These are phyloP conservation scores for Penicillium nucicola DNA, from an alignment of 495 filamentous ascomycete species.

Conservation along the genomic window DNA sequence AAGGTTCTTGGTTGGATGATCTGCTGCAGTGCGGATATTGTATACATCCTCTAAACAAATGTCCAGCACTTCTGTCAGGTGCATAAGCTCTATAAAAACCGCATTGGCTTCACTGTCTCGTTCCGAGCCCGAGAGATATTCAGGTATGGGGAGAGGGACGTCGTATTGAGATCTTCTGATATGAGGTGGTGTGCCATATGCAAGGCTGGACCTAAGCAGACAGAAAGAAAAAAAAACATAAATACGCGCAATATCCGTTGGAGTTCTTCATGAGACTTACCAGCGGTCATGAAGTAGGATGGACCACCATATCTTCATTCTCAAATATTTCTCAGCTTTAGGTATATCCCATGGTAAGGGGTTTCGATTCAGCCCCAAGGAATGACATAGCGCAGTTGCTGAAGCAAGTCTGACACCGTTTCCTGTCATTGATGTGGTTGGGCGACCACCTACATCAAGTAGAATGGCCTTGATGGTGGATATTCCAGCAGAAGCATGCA, in stretches of 20 bases:
- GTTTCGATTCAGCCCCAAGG: slow-evolving; percentile 9
- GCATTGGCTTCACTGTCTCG: slow-evolving; percentile 3
- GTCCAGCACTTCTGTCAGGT: slow-evolving; percentile 32
- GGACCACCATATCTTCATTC: slow-evolving; percentile 14
- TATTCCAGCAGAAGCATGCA: slow-evolving; percentile 9
- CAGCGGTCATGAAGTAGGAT: slow-evolving; percentile 9
- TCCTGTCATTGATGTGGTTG: slow-evolving; percentile 12
- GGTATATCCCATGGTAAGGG: slow-evolving; percentile 14
- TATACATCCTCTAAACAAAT: slow-evolving; percentile 32
- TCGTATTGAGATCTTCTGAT: slow-evolving; percentile 36
- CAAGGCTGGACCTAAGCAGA: slow-evolving; percentile 38
- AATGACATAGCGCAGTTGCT: slow-evolving; percentile 8
- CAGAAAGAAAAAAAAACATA: too few species aligned
- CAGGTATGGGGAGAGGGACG: slow-evolving; percentile 31
- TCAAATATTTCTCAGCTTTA: slow-evolving; percentile 2
- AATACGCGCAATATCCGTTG: too few species aligned
- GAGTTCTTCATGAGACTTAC: neutral
- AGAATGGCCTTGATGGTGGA: slow-evolving; percentile 10
- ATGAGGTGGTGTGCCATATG: slow-evolving; percentile 35
- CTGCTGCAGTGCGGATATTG: slow-evolving; percentile 7
- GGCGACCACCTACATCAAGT: slow-evolving; percentile 8
- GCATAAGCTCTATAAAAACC: slow-evolving; percentile 33
- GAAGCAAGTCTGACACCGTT: slow-evolving; percentile 10
- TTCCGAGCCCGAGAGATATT: slow-evolving; percentile 12
- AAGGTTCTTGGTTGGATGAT: slow-evolving; percentile 12